These are phyloP conservation scores for Daldinia eschscholtzii DNA, from an alignment of 2,329 filamentous ascomycete species.

Conservation along the genomic window DNA sequence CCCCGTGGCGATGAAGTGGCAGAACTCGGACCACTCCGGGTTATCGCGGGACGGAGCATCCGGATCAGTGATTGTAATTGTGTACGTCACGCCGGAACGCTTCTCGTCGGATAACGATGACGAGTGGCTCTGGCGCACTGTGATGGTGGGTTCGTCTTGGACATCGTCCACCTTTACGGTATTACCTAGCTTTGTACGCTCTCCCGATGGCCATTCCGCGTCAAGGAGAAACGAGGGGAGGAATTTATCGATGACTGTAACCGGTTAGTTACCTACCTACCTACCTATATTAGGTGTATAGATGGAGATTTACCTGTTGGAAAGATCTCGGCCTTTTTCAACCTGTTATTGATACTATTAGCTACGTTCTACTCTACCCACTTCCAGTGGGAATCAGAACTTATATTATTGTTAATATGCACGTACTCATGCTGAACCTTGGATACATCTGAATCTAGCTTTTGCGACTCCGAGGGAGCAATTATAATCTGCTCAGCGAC, in stretches of 20 bases:
- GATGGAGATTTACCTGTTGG: slow-evolving; percentile 48
- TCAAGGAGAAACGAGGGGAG: slow-evolving; percentile 65
- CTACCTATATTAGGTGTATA: neutral
- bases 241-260: slow-evolving; percentile 69
- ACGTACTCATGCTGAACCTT: slow-evolving; percentile 36
- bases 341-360: slow-evolving; percentile 16
- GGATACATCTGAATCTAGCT: slow-evolving; percentile 25
- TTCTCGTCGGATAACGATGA: slow-evolving; percentile 16
- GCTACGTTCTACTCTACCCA: neutral
- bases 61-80: slow-evolving; percentile 57
- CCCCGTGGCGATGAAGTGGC: slow-evolving; percentile 60
- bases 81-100: slow-evolving; percentile 46
- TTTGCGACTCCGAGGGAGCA: slow-evolving; percentile 1
- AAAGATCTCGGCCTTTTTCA: slow-evolving; percentile 42
- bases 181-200: slow-evolving; percentile 66
- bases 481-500: slow-evolving; percentile 21
- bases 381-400: neutral
- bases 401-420: neutral
- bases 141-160: slow-evolving; percentile 53
- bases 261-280: slow-evolving; percentile 10
- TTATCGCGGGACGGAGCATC: slow-evolving; percentile 59
- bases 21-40: slow-evolving; percentile 61
- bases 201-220: slow-evolving; percentile 59
- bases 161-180: slow-evolving; percentile 55
- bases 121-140: slow-evolving; percentile 42